These are phyloP conservation scores for Kwoniella shivajii DNA, from an alignment of 1,284 basidiomycete species.

Conservation along the genomic window DNA sequence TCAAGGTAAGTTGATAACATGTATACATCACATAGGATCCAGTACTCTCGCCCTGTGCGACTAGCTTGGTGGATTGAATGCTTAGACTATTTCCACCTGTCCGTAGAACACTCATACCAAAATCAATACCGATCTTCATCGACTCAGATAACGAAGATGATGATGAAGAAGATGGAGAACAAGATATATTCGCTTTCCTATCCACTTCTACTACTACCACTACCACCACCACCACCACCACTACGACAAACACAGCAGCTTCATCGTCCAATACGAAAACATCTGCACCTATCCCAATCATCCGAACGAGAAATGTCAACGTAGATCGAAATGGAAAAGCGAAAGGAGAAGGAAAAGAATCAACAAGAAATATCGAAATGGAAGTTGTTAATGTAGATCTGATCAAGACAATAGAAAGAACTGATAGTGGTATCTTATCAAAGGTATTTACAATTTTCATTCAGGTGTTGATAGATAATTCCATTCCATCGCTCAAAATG, in stretches of 20 bases:
- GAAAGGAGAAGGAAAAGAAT: neutral
- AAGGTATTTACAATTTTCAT: neutral
- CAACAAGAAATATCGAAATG: neutral
- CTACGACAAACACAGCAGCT: neutral
- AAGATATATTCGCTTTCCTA: conserved; percentile 10
- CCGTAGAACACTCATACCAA: neutral
- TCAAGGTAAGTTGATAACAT: conserved; percentile 1
- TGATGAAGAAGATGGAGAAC: conserved; percentile 1
- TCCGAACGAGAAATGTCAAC: neutral
- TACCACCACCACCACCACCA: neutral
- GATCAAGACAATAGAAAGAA: conserved; percentile 3
- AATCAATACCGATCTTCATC: conserved; percentile 9
- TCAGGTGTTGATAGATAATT: neutral
- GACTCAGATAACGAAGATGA: conserved; percentile 17
- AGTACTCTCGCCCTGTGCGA: neutral
- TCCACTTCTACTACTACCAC: neutral
- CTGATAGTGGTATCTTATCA: conserved; percentile 6
- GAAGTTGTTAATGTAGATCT: neutral
- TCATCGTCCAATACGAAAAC: neutral
- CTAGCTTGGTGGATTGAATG: neutral
- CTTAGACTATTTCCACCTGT: neutral
- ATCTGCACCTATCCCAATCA: neutral
- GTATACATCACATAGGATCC: neutral
- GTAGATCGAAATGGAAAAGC: conserved; percentile 17
- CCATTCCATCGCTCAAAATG: neutral